phyloP scores from a whole-genome alignment of 148 eudicot genomes.

The Cornus controversa region DNA sequence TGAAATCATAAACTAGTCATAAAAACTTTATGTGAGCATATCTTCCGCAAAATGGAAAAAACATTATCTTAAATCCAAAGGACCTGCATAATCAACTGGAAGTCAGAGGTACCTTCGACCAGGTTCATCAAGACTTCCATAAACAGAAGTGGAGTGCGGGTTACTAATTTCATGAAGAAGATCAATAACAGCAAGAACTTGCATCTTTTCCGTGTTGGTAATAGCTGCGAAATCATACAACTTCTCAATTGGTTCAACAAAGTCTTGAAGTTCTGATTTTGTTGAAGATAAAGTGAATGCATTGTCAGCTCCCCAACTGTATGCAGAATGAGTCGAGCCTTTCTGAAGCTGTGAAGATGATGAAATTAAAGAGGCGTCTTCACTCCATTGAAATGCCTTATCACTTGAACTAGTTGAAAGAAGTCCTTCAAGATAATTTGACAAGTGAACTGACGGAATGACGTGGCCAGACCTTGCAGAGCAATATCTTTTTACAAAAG shows the following conservation, averaged over 20 bases:
- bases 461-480: constrained; percentile 21
- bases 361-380: constrained; percentile 27
- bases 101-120: constrained; percentile 76
- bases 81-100: not conserved
- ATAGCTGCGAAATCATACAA: constrained; percentile 37
- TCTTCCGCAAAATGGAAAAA: not conserved
- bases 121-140: constrained; percentile 83
- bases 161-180: constrained; percentile 74
- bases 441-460: constrained; percentile 53
- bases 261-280: constrained; percentile 45
- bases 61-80: not conserved
- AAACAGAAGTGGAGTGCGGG: constrained; percentile 61
- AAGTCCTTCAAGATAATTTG: constrained; percentile 72
- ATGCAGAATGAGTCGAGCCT: constrained; percentile 29
- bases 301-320: constrained; percentile 26
- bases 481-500: constrained; percentile 20
- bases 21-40: not conserved
- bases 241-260: constrained; percentile 55
- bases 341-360: constrained; percentile 42
- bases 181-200: constrained; percentile 61
- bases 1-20: not conserved
- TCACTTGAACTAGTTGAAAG: constrained; percentile 30
- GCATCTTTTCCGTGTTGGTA: constrained; percentile 56
- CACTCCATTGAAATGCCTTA: constrained; percentile 52
- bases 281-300: constrained; percentile 37